Evolutionary conservation across 768 basidiomycete species (phyloP).

Genomic region (Neoboletus subvelutipes): DNA sequence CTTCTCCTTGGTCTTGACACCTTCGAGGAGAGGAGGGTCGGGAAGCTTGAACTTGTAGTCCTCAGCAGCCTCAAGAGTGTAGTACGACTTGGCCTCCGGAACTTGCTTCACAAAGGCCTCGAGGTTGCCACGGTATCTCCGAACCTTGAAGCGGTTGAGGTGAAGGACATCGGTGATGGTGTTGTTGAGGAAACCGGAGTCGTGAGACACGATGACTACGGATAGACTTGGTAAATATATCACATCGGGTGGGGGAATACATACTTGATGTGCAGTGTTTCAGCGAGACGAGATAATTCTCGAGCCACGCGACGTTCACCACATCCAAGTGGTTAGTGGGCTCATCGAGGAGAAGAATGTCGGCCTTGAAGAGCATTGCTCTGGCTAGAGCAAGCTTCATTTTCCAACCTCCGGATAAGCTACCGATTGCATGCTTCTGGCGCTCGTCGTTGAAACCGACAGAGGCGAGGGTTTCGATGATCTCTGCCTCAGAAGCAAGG

Average conservation of each 20-base stretch:
- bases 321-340: constrained; percentile 98
- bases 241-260: constrained; percentile 26
- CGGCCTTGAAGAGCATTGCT: constrained; percentile 97
- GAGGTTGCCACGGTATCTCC: constrained; percentile 93
- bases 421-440: constrained; percentile 82
- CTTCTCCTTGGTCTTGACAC: constrained; percentile 99
- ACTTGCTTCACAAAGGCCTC: constrained; percentile 92
- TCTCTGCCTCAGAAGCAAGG: constrained; percentile 63
- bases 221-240: constrained; percentile 5
- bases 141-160: constrained; percentile 97
- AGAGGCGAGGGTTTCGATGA: constrained; percentile 77
- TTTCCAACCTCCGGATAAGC: constrained; percentile 98
- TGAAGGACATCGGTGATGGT: constrained; percentile 97
- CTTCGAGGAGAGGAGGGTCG: constrained; percentile 93
- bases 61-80: constrained; percentile 91
- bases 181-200: constrained; percentile 96
- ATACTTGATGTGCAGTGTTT: constrained; percentile 89
- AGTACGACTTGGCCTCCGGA: constrained; percentile 97
- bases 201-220: constrained; percentile 94
- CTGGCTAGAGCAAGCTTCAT: constrained; percentile 98
- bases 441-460: constrained; percentile 92
- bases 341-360: constrained; percentile 94
- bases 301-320: constrained; percentile 96
- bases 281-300: constrained; percentile 85
- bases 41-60: constrained; percentile 99